Evolutionary conservation across 2,329 filamentous ascomycete genomes (phyloP).

Genomic region (Chrysoporthe deuterocubensis): DNA sequence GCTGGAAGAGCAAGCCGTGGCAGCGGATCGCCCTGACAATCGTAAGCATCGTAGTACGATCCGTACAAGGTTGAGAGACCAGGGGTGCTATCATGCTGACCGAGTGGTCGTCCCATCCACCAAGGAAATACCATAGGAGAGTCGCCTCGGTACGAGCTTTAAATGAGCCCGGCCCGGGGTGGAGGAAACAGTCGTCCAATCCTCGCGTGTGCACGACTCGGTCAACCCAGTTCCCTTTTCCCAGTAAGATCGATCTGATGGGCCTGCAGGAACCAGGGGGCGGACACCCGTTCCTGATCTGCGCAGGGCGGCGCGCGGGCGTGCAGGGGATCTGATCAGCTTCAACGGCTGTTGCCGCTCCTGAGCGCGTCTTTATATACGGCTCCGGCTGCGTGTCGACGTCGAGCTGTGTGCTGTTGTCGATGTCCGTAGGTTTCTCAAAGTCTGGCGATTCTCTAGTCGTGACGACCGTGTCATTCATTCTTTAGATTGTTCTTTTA

Average conservation of each 20-base stretch:
- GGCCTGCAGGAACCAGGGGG: not conserved
- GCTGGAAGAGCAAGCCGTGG: no score
- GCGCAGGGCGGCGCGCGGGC: not conserved
- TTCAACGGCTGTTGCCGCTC: not conserved
- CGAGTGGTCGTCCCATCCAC: not conserved
- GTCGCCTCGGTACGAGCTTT: not conserved
- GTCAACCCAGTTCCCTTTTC: not conserved
- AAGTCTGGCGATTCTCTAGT: not conserved
- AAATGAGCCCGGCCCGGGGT: not conserved
- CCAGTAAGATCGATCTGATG: not conserved
- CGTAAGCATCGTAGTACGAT: not conserved
- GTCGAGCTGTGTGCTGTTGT: not conserved
- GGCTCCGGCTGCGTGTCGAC: not conserved
- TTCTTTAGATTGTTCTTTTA: conserved; percentile 9
- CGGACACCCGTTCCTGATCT: not conserved
- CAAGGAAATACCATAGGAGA: not conserved
- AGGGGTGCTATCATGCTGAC: not conserved
- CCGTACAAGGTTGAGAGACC: not conserved
- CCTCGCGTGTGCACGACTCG: conserved; percentile 1
- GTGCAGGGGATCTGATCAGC: not conserved
- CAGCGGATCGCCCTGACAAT: not conserved
- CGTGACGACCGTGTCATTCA: conserved; percentile 2
- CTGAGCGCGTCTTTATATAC: not conserved
- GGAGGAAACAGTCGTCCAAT: not conserved
- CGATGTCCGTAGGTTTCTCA: not conserved